Base-by-base conservation (phyloP, 208 protist species). In the Wallacemonas sp. region DNA sequence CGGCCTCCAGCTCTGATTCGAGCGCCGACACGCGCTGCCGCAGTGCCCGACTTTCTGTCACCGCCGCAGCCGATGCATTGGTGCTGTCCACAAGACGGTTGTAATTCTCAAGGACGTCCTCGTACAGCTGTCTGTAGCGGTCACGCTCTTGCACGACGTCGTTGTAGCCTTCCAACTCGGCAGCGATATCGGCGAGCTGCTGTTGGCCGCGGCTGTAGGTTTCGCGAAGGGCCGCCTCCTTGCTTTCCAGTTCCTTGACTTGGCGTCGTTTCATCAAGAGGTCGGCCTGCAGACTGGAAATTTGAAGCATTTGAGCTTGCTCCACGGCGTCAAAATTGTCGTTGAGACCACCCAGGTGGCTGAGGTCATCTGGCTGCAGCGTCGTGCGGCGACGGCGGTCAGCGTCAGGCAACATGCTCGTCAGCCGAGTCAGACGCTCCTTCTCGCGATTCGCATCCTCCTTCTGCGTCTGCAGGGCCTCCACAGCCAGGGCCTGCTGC, bases 211-310 rank as follows among this genome's bases (percentile, higher is more conserved):
- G 29, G 33, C 42, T 50, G 38, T 76, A 62, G 12, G 45, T 36
- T 36, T 68, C 34, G 3, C 63, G 62, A 21, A 89, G 61, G 12
- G 69, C 62, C 21, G 71, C 65, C 55, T 89, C 71, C 29, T 62
- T 55, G 8, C 41, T 39, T 55, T 85, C 79, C 24, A 83, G 54
- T 17, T 77, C 73, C 13, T 74, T 72, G 13, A 75, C 72, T n/a
- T 68, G 71, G 2, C 63, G 71, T 1, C 81, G 76, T 10, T 48
- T 72, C n/a, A 78, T 41, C 37, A 83, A 39, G 9, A 87, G 71
- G 42, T 87, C 81, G n/a, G 66, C 73, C 53, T 87, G 81, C 12
- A 87, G 60, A 57, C 74, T 76, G 5, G 74, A 78, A 37, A 87
- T 80, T 45, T 84, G 76, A 15, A 87, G 62, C 54, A 84, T 68